These are phyloP conservation scores for Aspergillus aculeatinus DNA, from an alignment of 2,329 filamentous ascomycete species.

Conservation along the genomic window DNA sequence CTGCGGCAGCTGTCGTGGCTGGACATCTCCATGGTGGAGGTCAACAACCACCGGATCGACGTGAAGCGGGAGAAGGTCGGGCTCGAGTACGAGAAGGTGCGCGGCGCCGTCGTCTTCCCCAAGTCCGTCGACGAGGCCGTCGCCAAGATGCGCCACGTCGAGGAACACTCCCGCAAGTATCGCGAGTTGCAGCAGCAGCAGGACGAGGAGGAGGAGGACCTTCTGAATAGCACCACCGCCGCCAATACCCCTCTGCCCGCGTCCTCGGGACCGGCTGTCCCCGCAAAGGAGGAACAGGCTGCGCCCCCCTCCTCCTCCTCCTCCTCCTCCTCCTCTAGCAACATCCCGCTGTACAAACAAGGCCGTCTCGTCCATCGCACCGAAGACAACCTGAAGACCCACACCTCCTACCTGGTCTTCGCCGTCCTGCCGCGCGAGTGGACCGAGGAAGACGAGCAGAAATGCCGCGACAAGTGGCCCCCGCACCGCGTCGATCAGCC, in stretches of 20 bases:
- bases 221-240: no score
- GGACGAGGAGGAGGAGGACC: conserved; percentile 21
- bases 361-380: conserved; percentile 76
- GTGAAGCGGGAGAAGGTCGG: conserved; percentile 80
- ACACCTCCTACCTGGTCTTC: conserved; percentile 96
- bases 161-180: conserved; percentile 66
- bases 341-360: conserved; percentile 63
- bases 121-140: conserved; percentile 76
- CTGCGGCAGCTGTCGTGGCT: conserved; percentile 83
- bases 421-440: conserved; percentile 84
- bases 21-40: conserved; percentile 89
- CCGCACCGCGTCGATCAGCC: conserved; percentile 52
- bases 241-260: conserved; percentile 18
- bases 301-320: no score
- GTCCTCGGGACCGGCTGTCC: conserved; percentile 19
- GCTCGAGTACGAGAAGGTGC: conserved; percentile 63
- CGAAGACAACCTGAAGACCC: conserved; percentile 87
- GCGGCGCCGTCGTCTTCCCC: conserved; percentile 67
- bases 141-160: conserved; percentile 68
- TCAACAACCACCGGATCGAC: conserved; percentile 75
- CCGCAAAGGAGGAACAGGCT: conserved; percentile 20
- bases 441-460: conserved; percentile 76
- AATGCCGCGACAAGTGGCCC: conserved; percentile 64
- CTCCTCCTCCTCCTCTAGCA: no score
- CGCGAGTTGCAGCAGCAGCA: conserved; percentile 46